Evolutionary conservation across 208 protist species (phyloP), one percentile per base, ranked within the genome.

Genomic region (Acanthamoeba lenticulata): DNA sequence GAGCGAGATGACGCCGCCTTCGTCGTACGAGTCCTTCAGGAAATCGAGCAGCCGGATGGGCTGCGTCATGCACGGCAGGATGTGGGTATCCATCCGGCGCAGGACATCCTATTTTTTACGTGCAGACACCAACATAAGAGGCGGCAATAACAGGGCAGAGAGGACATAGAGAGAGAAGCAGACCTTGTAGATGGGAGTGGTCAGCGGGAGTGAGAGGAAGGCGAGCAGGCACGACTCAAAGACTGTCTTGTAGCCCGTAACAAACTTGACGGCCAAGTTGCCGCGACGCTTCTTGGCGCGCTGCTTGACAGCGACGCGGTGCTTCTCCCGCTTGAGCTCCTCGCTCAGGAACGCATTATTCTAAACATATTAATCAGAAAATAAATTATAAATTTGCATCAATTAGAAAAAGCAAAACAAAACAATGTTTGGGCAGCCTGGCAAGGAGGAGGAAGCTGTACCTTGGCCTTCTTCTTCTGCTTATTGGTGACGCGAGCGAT

Each of bases 1-100:
- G 32, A 97, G 11, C 34, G 81, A 93, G 2, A 95, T 57, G 19
- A 97, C 85, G 29, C 96, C 96, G 36, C 81, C 65, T 9, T 83
- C n/a, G 24, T 95, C 91, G 65, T 96, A 97, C 29, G 96, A 95
- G 17, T 94, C 86, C 34, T 95, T 95, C 40, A 96, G 47, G 65
- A 96, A 96, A 72, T 96, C 96, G 21, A 96, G 55, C 38, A 93
- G 44, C 34, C 60, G 83, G 2, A 96, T 85, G n/a, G 92, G 67
- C 27, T n/a, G n/a, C n/a, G 74, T 57, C 36, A 85, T 62, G 72
- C 42, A 34, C 1, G 95, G 95, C 36, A 96, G 27, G 38, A 96
- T 89, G 19, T 74, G 67, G 9, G 57, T 57, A 40, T 93, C 62
- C 89, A 93, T 93, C 27, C 49, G 40, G 40, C 89, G 89, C n/a